Evolutionary conservation across 768 basidiomycete genomes (phyloP), one percentile per base, ranked within the genome.

Genomic region (Calocybe gangraenosa): DNA sequence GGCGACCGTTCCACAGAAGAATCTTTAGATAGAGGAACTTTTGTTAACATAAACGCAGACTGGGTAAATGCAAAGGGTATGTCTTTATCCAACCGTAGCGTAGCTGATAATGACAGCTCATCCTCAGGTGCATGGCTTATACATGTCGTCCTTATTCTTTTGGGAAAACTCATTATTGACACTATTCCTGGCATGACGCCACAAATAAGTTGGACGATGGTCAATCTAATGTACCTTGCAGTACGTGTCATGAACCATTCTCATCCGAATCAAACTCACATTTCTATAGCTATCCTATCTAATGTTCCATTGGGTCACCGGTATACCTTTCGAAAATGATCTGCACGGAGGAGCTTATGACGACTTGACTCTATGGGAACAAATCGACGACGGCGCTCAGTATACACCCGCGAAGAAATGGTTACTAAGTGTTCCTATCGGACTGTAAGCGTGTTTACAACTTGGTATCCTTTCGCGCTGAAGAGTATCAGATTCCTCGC

Each of bases 361-460:
- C 63, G 92, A 97, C 57, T 77, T 98, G 38, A 98, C 96, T 0
- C 71, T 99, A 22, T 99, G 96, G 96, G 96, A 99, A 61, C 96
- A 99, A 74, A 99, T 99, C 40, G 96, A 99, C 65, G 87, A 90
- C 40, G 96, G 96, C 31, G 96, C 94, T 0, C 96, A 98, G 59
- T 96, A 98, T 66, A 99, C 96, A 4, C 96, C 96, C 0, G 85
- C 96, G 4, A 96, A 92, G 72, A 99, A 99, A 63, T 98, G 93
- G 92, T 73, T 99, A 21, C 77, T 96, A 48, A 81, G 79, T 42
- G 83, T 93, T 7, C 96, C 96, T 0, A 84, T 98, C 53, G 75
- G 76, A 30, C 72, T 99, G 96, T 97, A 57, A 61, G 92, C 70
- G 7, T 33, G 35, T 44, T 31, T n/a, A 28, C 20, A 28, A 18